These are phyloP conservation scores for Casuarina glauca DNA, from an alignment of 306 rosid genomes.

Conservation along the genomic window DNA sequence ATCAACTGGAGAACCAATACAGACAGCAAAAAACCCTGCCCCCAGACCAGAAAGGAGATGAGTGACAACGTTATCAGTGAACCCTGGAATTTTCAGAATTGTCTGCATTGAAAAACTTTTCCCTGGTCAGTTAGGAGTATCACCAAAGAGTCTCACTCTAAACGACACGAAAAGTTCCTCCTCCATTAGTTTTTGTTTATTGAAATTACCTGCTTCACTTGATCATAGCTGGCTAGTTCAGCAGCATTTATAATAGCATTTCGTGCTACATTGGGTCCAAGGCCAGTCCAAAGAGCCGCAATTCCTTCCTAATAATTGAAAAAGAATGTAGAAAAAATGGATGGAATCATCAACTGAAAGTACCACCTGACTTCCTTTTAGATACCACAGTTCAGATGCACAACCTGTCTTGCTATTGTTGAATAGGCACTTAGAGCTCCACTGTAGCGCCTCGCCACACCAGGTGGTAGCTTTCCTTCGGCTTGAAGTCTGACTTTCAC, in stretches of 20 bases:
- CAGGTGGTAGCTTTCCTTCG: conserved; percentile 86
- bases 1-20: conserved; percentile 96
- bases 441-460: conserved; percentile 87
- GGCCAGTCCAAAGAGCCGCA: conserved; percentile 91
- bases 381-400: conserved; percentile 20
- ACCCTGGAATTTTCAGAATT: conserved; percentile 93
- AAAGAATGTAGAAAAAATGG: conserved; percentile 19
- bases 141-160: conserved; percentile 4
- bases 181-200: conserved; percentile 4
- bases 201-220: conserved; percentile 77
- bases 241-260: conserved; percentile 97
- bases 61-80: conserved; percentile 79
- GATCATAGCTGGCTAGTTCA: conserved; percentile 95
- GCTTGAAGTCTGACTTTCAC: conserved; percentile 97
- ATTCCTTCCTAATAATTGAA: conserved; percentile 68
- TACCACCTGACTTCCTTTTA: conserved; percentile 6
- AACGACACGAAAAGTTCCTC: conserved; percentile 15
- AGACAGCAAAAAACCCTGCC: conserved; percentile 95
- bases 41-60: conserved; percentile 94
- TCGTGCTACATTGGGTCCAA: conserved; percentile 94
- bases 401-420: conserved; percentile 84
- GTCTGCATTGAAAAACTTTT: conserved; percentile 53
- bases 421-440: conserved; percentile 96
- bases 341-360: conserved; percentile 7
- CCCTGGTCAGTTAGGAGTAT: neutral